Percentiles rank a stretch among this genome's conserved stretches.
These are phyloP conservation scores for Pulveroboletus sp. DNA, from an alignment of 768 basidiomycete species.

Conservation along the genomic window DNA sequence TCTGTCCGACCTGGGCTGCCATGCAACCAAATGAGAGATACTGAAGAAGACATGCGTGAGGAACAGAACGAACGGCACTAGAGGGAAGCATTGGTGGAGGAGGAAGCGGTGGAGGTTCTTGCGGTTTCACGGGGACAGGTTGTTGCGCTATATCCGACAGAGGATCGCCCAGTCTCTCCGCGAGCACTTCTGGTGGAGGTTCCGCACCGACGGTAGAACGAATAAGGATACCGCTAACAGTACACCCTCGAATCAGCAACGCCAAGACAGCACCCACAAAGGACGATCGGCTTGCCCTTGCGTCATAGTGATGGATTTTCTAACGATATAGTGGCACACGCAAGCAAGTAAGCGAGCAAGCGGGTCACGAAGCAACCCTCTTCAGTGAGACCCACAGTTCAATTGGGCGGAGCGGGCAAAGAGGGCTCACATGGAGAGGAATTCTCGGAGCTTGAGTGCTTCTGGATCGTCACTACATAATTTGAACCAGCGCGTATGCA, in stretches of 20 bases:
- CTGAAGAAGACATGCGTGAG: not conserved
- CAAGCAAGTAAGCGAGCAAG: not conserved
- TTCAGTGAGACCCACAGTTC: constrained; percentile 6
- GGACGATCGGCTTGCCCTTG: constrained; percentile 20
- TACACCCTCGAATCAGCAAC: constrained; percentile 9
- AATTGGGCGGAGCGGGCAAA: not conserved
- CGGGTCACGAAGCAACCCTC: not conserved
- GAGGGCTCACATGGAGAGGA: constrained; percentile 27
- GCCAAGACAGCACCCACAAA: not conserved
- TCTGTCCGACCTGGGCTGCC: constrained; percentile 18
- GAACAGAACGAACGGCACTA: constrained; percentile 6
- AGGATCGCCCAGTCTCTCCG: not conserved
- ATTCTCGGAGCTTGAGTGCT: constrained; percentile 17
- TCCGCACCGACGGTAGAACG: constrained; percentile 5
- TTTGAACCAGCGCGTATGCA: constrained; percentile 26
- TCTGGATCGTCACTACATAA: constrained; percentile 23
- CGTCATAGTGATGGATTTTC: constrained; percentile 20
- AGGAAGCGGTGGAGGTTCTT: not conserved
- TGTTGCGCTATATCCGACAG: not conserved
- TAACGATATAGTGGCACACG: not conserved
- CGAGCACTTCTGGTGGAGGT: not conserved
- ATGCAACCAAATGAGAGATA: not conserved
- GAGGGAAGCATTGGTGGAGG: constrained; percentile 4
- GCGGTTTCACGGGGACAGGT: not conserved
- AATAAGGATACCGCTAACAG: constrained; percentile 13